Evolutionary conservation across 129 eudicot species (phyloP).

Genomic region (Smallanthus sonchifolius): DNA sequence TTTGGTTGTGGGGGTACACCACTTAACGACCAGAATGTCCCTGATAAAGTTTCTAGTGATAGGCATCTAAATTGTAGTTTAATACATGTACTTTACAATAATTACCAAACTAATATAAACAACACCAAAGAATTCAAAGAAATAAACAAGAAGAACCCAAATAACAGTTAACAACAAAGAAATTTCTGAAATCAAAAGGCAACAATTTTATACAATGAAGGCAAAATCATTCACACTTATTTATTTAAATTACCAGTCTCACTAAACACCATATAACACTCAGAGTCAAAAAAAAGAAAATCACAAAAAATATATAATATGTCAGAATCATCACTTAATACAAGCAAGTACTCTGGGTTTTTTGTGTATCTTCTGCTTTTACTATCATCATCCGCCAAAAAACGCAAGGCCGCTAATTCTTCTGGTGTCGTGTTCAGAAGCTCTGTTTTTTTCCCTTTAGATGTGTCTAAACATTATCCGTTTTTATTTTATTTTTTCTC

Average conservation of each 20-base stretch:
- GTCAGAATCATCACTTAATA: conserved; percentile 17
- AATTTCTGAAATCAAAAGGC: neutral
- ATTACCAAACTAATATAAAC: neutral
- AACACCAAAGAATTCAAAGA: neutral
- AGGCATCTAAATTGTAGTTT: neutral
- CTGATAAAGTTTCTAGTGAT: neutral
- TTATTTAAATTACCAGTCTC: conserved; percentile 14
- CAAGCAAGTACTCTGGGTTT: neutral
- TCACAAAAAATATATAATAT: conserved; percentile 17
- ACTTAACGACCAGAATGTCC: no score
- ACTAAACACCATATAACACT: conserved; percentile 12
- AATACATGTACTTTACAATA: no score
- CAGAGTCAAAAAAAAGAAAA: neutral
- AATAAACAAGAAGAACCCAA: neutral
- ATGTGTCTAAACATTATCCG: conserved; percentile 1
- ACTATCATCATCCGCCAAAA: conserved; percentile 18
- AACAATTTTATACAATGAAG: conserved; percentile 16
- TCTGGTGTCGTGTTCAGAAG: neutral
- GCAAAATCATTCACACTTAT: conserved; percentile 12
- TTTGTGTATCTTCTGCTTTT: conserved; percentile 8
- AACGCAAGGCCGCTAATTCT: conserved; percentile 1
- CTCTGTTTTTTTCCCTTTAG: neutral
- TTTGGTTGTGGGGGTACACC: no score
- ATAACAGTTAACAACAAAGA: neutral
- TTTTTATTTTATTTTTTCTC: neutral